Evolutionary conservation across 139 green algal species (phyloP).

Genomic region (Zygnema cylindricum): DNA sequence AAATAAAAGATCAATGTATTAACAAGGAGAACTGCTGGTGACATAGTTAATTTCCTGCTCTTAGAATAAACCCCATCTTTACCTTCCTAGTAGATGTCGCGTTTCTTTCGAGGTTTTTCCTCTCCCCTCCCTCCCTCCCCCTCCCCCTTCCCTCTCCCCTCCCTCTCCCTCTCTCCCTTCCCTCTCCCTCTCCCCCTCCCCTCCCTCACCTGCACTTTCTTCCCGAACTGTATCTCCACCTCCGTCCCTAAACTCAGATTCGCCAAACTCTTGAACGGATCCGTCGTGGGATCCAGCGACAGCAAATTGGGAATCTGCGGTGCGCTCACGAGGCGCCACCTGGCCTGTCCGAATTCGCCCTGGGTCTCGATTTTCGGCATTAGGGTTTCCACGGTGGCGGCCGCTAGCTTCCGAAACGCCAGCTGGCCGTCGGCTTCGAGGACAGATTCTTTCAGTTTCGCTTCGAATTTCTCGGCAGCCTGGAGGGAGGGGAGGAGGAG

Average conservation of each 20-base stretch:
- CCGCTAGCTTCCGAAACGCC: constrained; percentile 85
- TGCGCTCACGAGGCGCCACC: constrained; percentile 88
- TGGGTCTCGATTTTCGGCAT: constrained; percentile 93
- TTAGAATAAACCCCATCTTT: too few relatives aligned
- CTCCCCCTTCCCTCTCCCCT: not conserved
- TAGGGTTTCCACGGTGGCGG: constrained; percentile 83
- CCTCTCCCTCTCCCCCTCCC: not conserved
- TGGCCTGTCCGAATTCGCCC: constrained; percentile 83
- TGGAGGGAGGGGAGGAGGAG: not conserved
- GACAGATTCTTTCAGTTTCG: constrained; percentile 83
- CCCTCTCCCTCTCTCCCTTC: constrained; percentile 10
- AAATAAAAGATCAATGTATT: too few relatives aligned
- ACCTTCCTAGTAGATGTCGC: too few relatives aligned
- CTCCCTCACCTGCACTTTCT: constrained; percentile 51
- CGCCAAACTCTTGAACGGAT: constrained; percentile 64
- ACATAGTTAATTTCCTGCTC: too few relatives aligned
- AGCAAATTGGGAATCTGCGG: constrained; percentile 82
- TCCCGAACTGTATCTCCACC: constrained; percentile 85
- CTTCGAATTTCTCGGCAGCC: constrained; percentile 68
- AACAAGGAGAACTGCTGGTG: too few relatives aligned
- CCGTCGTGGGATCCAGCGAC: constrained; percentile 70
- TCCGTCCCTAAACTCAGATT: constrained; percentile 84
- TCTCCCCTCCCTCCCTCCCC: not conserved
- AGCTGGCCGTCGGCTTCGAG: constrained; percentile 93
- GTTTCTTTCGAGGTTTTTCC: too few relatives aligned